Percentiles rank a stretch among this genome's conserved stretches.
Evolutionary conservation across 306 rosid genomes (phyloP).

Genomic region (Acacia confusa): DNA sequence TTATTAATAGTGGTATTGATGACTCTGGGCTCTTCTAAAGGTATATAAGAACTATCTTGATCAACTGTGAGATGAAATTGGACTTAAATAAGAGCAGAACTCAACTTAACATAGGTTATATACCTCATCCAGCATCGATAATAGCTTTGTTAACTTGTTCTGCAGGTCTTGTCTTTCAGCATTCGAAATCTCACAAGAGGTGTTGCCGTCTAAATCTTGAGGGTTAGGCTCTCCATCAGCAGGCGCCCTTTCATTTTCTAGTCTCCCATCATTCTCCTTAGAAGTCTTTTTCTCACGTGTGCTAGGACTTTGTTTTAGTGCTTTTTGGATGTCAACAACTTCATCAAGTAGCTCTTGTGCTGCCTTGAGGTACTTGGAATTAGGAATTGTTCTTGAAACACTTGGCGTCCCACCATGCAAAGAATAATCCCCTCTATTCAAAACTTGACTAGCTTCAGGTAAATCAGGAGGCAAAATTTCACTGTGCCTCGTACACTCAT

Average conservation of each 20-base stretch:
- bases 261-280: constrained; percentile 48
- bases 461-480: constrained; percentile 49
- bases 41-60: background rate
- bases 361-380: constrained; percentile 72
- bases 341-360: constrained; percentile 79
- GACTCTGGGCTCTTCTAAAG: background rate
- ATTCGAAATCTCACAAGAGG: constrained; percentile 63
- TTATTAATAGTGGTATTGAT: background rate
- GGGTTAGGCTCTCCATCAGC: constrained; percentile 47
- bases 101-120: constrained; percentile 11
- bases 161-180: constrained; percentile 76
- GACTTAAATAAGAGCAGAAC: background rate
- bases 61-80: constrained; percentile 1
- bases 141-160: constrained; percentile 67
- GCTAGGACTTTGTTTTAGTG: constrained; percentile 48
- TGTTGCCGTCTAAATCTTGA: constrained; percentile 49
- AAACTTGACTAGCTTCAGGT: constrained; percentile 50
- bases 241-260: constrained; percentile 45
- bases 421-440: constrained; percentile 50
- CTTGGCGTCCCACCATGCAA: constrained; percentile 53
- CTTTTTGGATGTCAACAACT: constrained; percentile 67
- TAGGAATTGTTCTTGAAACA: constrained; percentile 53
- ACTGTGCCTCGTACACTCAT: constrained; percentile 49
- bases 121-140: constrained; percentile 87
- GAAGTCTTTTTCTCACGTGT: constrained; percentile 39